Conservation (phyloP, 2,329 filamentous ascomycete genomes). For the Leptographium wingfieldii region DNA sequence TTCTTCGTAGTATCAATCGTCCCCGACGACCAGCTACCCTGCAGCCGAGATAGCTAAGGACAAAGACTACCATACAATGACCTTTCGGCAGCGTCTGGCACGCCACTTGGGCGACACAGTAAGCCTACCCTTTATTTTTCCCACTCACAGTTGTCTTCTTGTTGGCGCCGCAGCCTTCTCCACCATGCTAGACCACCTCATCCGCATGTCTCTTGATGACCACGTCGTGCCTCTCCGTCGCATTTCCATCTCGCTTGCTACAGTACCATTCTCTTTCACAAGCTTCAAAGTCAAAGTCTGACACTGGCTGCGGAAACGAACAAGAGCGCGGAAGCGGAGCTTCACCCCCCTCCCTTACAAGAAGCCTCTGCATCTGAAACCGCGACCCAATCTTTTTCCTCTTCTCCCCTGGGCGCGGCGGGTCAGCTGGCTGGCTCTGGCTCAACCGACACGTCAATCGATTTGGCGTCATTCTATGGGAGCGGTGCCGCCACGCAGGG, state of each 20-base stretch:
- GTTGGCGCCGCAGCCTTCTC: background rate
- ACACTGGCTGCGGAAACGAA: background rate
- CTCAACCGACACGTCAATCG: background rate
- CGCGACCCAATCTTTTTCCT: background rate
- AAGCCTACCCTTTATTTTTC: background rate
- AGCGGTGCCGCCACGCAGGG: background rate
- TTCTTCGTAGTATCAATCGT: background rate
- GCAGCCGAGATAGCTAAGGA: background rate
- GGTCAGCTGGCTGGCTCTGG: background rate
- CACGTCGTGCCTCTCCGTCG: background rate
- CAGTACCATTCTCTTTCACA: background rate
- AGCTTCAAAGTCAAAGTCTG: background rate
- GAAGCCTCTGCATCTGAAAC: background rate
- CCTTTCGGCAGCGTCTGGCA: constrained; percentile 23
- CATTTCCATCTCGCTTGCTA: background rate
- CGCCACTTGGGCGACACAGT: constrained; percentile 34
- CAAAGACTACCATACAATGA: background rate
- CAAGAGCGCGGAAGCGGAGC: background rate
- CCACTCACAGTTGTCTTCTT: background rate
- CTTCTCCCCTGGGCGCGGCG: background rate
- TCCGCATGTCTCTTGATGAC: background rate
- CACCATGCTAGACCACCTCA: background rate
- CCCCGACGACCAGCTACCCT: background rate
- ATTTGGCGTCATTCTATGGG: background rate
- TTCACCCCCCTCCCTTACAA: background rate